Evolutionary conservation across 1,284 basidiomycete species (phyloP).

Genomic region (Trametes hirsuta): DNA sequence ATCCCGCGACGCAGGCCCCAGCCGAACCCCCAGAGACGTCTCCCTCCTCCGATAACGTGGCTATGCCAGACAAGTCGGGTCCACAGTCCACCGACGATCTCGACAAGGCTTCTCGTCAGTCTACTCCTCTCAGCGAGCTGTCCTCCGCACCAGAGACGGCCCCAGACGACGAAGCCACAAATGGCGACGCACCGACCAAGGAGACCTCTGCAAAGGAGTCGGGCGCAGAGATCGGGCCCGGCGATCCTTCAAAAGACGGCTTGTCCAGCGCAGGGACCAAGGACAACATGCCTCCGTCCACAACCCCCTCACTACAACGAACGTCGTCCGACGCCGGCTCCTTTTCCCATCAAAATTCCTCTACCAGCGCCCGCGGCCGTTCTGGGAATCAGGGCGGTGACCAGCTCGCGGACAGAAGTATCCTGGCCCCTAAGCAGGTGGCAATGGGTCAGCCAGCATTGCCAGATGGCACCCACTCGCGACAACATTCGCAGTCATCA

Average conservation of each 20-base stretch:
- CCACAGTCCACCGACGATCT: conserved; percentile 26
- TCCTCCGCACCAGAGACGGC: conserved; percentile 57
- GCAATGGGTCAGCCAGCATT: background rate
- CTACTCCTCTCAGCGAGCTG: conserved; percentile 72
- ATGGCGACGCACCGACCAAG: conserved; percentile 34
- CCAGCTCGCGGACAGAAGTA: background rate
- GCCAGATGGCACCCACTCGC: conserved; percentile 14
- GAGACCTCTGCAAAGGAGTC: conserved; percentile 29
- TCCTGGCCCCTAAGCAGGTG: background rate
- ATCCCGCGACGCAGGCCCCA: conserved; percentile 28
- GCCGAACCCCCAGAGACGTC: conserved; percentile 17
- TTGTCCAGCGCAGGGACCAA: background rate
- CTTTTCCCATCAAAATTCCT: conserved; percentile 1
- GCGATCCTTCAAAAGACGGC: conserved; percentile 7
- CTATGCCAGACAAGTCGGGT: conserved; percentile 10
- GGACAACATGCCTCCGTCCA: background rate
- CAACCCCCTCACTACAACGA: conserved; percentile 1
- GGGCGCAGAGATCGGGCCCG: conserved; percentile 25
- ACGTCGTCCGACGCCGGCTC: background rate
- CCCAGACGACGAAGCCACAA: conserved; percentile 34
- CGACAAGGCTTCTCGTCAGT: conserved; percentile 48
- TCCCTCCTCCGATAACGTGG: background rate
- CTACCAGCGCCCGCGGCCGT: background rate
- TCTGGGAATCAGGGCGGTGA: conserved; percentile 1
- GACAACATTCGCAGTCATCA: conserved; percentile 19